Conservation (phyloP, 192 early-diverging fungal species). For the Backusella circina region DNA sequence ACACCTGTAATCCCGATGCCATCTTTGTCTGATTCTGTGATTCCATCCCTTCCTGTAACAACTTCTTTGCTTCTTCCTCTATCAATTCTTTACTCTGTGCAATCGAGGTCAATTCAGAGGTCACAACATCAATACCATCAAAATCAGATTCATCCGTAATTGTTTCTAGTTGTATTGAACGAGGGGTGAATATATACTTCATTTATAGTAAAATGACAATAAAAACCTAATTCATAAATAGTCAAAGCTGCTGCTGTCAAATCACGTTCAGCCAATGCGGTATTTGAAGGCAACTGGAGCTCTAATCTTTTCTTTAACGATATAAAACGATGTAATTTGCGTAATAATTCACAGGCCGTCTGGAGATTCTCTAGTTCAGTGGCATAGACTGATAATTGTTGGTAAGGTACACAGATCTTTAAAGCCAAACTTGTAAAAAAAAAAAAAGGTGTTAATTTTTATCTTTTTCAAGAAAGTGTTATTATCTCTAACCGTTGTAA, state of each 20-base stretch:
- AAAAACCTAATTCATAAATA: conserved; percentile 57
- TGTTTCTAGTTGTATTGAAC: conserved; percentile 31
- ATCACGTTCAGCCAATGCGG: conserved; percentile 28
- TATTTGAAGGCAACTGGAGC: conserved; percentile 42
- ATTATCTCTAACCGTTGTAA: conserved; percentile 57
- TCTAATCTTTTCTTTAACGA: conserved; percentile 56
- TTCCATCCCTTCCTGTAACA: conserved; percentile 48
- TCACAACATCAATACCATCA: conserved; percentile 62
- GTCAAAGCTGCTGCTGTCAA: conserved; percentile 55
- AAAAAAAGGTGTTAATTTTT: no score
- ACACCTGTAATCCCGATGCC: conserved; percentile 48
- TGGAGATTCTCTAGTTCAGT: conserved; percentile 64
- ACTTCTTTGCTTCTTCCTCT: conserved; percentile 41
- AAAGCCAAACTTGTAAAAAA: conserved; percentile 56
- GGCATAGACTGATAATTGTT: conserved; percentile 58
- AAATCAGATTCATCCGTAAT: conserved; percentile 59
- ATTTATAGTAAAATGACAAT: conserved; percentile 1
- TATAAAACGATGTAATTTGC: conserved; percentile 59
- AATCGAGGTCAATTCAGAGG: conserved; percentile 48
- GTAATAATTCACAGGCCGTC: conserved; percentile 53
- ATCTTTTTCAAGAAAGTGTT: no score
- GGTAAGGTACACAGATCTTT: conserved; percentile 57
- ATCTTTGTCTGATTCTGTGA: conserved; percentile 46
- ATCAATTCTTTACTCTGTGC: conserved; percentile 40
- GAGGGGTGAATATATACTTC: no score